Evolutionary conservation across 257 asterid species (phyloP), one percentile per base, ranked within the genome.

Genomic region (Plantago major): DNA sequence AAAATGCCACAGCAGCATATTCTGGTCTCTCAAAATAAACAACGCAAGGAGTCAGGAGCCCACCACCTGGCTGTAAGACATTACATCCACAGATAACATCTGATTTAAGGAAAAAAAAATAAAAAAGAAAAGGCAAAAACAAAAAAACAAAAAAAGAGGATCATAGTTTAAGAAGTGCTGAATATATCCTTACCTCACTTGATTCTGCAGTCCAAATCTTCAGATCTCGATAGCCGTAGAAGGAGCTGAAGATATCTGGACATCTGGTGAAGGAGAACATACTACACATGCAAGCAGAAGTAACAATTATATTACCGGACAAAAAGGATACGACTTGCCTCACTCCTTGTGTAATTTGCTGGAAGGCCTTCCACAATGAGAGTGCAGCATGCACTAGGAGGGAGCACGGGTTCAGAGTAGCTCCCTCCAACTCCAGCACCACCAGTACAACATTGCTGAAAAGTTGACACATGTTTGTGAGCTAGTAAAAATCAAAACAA

Each of bases 161-260:
- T 22, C 26, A 22, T 22, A 22, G 26, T 22, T 22, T 22, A 22
- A 22, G 26, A 22, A 22, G 26, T 22, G 26, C 26, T 22, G 26
- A 22, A 47, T 9, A 58, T 9, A 62, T 53, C 15, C 91, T 78
- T 79, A 90, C 97, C 22, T 69, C 84, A 81, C 92, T 83, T 15
- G 95, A 72, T 28, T 81, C 95, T 66, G 81, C 87, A 37, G 85
- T 87, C 54, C 87, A 91, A 48, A 87, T 85, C 74, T 94, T 81
- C 64, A 81, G 88, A 81, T 83, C 95, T 70, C 75, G 81, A 67
- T 81, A 90, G 61, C 97, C 95, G 30, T 84, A 89, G 38, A 87
- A 90, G n/a, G 95, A 94, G 53, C 95, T 92, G 63, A 90, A 90
- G 62, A 90, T 79, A 75, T 89, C 96, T 89, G 83, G 68, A 63